These are phyloP conservation scores for Ceratorhiza oryzae-sativae DNA, from an alignment of 1,284 basidiomycete species.

Conservation along the genomic window DNA sequence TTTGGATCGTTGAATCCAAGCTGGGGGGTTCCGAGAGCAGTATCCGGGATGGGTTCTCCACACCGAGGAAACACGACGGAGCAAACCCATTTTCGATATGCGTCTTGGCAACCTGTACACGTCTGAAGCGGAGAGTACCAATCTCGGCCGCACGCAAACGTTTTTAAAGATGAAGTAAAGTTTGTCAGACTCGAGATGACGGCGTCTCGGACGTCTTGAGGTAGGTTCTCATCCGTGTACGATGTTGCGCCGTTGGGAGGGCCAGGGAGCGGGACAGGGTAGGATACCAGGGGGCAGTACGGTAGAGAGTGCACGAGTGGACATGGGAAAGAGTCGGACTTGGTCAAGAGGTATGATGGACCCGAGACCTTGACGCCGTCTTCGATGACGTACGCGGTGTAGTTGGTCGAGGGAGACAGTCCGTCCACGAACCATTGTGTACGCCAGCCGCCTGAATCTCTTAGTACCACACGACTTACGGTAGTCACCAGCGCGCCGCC, in stretches of 20 bases:
- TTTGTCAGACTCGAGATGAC: conserved; percentile 70
- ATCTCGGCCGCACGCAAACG: conserved; percentile 81
- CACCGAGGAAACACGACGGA: conserved; percentile 75
- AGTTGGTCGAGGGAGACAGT: conserved; percentile 69
- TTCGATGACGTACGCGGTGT: conserved; percentile 66
- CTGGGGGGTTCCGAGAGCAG: conserved; percentile 47
- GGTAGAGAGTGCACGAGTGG: conserved; percentile 73
- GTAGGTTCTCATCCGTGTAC: conserved; percentile 64
- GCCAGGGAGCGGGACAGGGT: conserved; percentile 69
- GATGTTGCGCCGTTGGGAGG: conserved; percentile 52
- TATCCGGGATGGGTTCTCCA: conserved; percentile 54
- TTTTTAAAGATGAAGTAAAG: conserved; percentile 73
- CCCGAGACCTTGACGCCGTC: conserved; percentile 61
- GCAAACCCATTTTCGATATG: conserved; percentile 84
- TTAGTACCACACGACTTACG: conserved; percentile 47
- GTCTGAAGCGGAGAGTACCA: conserved; percentile 78
- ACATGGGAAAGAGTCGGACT: conserved; percentile 70
- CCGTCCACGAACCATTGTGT: conserved; percentile 69
- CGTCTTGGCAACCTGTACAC: conserved; percentile 76
- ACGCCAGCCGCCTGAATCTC: conserved; percentile 65
- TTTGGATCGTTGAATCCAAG: conserved; percentile 45
- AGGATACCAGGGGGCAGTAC: conserved; percentile 75
- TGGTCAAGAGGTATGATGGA: conserved; percentile 71
- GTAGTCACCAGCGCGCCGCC: conserved; percentile 5
- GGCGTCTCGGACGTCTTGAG: conserved; percentile 57